Evolutionary conservation across 1,284 basidiomycete genomes (phyloP), one percentile per base, ranked within the genome.

Genomic region (Ustilago cynodontis): DNA sequence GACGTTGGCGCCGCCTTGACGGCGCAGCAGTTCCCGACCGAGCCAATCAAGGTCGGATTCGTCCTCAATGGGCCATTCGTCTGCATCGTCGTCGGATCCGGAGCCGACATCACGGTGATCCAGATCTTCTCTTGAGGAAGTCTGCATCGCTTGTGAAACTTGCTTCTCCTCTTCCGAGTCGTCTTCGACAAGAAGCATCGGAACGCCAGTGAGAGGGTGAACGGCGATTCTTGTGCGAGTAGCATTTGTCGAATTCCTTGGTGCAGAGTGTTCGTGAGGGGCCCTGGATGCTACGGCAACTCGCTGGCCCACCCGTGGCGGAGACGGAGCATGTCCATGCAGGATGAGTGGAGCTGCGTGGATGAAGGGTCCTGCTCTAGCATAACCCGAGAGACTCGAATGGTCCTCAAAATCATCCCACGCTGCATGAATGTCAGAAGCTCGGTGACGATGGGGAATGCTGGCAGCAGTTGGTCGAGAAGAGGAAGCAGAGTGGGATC

Each of bases 11-110:
- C 78, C 78, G 4, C 58, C 37, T 43, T 54, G 69, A 33, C 68
- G 65, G 16, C 54, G 60, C 47, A 78, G 56, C 24, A 82, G 45
- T 50, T 82, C 78, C 10, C 53, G 58, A 33, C 78, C 80, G 9
- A 82, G 77, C 76, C 78, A 80, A 64, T 82, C 78, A 26, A 82
- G 41, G 28, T 80, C 79, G 10, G 47, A 59, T 29, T 81, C 80
- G 37, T 81, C 80, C 7, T 75, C 41, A 10, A 63, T 54, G 5
- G 60, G 64, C 61, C 71, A 64, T 35, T 59, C 70, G 8, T 55
- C 68, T 5, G 31, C 24, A 11, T 69, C 63, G 9, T 59, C 74
- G 2, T 67, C 55, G 10, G 51, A 20, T 1, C 63, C 59, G 9
- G n/a, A 18, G 52, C 52, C 43, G 16, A 39, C 10, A 2, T 37